These are phyloP conservation scores for Botrytis galanthina DNA, from an alignment of 2,329 filamentous ascomycete genomes.

Conservation along the genomic window DNA sequence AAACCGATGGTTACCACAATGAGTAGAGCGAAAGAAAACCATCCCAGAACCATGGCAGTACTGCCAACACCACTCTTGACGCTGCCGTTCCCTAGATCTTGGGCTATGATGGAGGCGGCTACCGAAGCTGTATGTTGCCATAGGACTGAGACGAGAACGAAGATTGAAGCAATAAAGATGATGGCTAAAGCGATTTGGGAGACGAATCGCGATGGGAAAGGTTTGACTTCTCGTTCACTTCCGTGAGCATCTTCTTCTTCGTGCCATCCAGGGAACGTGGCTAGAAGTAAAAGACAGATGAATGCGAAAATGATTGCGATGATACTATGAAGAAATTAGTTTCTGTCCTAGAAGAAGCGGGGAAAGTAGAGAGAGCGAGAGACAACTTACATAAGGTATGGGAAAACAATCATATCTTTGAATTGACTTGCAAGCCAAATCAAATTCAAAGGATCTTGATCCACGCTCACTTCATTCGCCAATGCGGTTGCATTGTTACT, in stretches of 20 bases:
- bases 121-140: conserved; percentile 97
- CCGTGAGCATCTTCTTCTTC: conserved; percentile 80
- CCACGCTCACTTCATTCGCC: conserved; percentile 81
- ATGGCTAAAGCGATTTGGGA: conserved; percentile 91
- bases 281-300: conserved; percentile 89
- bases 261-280: conserved; percentile 97
- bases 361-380: background rate
- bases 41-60: conserved; percentile 92
- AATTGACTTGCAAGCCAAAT: conserved; percentile 97
- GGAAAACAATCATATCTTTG: conserved; percentile 98
- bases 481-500: conserved; percentile 95
- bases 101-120: conserved; percentile 86
- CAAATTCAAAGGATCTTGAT: conserved; percentile 93
- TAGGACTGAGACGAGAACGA: conserved; percentile 70
- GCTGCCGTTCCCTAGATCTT: conserved; percentile 87
- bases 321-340: conserved; percentile 58
- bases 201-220: conserved; percentile 87
- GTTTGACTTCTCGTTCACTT: conserved; percentile 86
- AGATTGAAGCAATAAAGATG: conserved; percentile 76
- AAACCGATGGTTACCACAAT: conserved; percentile 95
- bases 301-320: conserved; percentile 97
- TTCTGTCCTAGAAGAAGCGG: background rate
- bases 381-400: conserved; percentile 78
- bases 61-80: conserved; percentile 87
- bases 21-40: conserved; percentile 91